phyloP scores from a whole-genome alignment of 129 eudicot genomes.

The Arctium minus region DNA sequence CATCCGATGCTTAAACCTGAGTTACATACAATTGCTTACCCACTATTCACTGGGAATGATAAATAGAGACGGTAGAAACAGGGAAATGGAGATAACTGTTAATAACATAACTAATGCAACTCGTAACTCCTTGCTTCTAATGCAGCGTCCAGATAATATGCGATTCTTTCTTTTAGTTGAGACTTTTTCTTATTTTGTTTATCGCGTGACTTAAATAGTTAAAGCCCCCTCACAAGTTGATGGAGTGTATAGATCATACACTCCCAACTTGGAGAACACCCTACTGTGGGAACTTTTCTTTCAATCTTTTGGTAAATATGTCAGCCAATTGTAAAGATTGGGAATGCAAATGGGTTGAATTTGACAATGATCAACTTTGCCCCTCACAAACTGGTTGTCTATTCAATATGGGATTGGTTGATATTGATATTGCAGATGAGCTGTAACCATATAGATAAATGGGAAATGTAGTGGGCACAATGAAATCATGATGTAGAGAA shows the following conservation, averaged over 20 bases:
- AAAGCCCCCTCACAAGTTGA: no score
- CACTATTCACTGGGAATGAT: background rate
- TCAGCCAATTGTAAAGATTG: background rate
- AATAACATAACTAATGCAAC: background rate
- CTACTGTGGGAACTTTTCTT: no score
- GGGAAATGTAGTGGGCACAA: background rate
- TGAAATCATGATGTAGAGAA: no score
- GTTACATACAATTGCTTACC: background rate
- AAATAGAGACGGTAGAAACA: background rate
- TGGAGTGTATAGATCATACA: no score
- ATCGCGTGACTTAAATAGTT: no score
- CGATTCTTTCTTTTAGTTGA: no score
- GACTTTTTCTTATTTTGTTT: no score
- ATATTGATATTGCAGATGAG: background rate
- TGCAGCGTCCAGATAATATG: background rate
- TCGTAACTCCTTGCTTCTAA: background rate
- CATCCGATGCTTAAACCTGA: background rate
- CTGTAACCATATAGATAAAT: background rate
- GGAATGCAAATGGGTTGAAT: background rate
- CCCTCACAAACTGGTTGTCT: background rate
- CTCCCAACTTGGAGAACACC: background rate
- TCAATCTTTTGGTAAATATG: no score
- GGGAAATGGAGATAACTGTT: background rate
- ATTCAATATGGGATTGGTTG: background rate
- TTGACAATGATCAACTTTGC: background rate